A percentile compares a stretch with the other conserved stretches of the same genome.
These are phyloP conservation scores for Lyophyllum atratum DNA, from an alignment of 768 basidiomycete genomes.

Conservation along the genomic window DNA sequence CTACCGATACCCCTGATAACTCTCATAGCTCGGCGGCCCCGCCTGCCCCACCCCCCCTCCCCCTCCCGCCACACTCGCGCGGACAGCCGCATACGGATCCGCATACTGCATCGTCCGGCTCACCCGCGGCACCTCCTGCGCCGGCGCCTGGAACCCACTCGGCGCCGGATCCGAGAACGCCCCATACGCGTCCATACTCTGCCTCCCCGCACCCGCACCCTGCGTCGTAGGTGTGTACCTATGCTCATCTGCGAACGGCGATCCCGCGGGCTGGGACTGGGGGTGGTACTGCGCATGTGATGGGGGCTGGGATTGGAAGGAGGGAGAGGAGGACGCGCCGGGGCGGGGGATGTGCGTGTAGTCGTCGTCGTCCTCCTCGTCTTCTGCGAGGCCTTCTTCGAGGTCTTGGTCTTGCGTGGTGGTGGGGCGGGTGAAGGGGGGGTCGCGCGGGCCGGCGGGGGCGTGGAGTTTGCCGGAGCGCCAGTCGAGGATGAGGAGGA, in stretches of 20 bases:
- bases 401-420: conserved; percentile 54
- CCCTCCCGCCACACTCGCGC: conserved; percentile 53
- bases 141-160: conserved; percentile 55
- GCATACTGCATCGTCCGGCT: conserved; percentile 95
- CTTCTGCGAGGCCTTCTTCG: conserved; percentile 39
- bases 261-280: not conserved
- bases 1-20: conserved; percentile 53
- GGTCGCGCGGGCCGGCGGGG: conserved; percentile 59
- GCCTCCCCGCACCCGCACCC: conserved; percentile 42
- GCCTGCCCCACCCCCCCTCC: conserved; percentile 22
- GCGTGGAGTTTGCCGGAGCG: conserved; percentile 63
- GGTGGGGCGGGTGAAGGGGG: conserved; percentile 69
- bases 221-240: conserved; percentile 4
- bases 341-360: conserved; percentile 52
- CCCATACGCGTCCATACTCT: conserved; percentile 86
- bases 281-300: conserved; percentile 12
- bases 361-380: conserved; percentile 52
- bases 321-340: not conserved
- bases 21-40: conserved; percentile 53
- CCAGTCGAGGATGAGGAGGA: conserved; percentile 73
- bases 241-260: conserved; percentile 58
- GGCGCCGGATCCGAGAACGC: conserved; percentile 90
- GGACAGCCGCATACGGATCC: conserved; percentile 83
- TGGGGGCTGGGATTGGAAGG: conserved; percentile 8
- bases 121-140: conserved; percentile 46